Base-by-base conservation (phyloP, 805 yeast species). In the Hanseniaspora lindneri region DNA sequence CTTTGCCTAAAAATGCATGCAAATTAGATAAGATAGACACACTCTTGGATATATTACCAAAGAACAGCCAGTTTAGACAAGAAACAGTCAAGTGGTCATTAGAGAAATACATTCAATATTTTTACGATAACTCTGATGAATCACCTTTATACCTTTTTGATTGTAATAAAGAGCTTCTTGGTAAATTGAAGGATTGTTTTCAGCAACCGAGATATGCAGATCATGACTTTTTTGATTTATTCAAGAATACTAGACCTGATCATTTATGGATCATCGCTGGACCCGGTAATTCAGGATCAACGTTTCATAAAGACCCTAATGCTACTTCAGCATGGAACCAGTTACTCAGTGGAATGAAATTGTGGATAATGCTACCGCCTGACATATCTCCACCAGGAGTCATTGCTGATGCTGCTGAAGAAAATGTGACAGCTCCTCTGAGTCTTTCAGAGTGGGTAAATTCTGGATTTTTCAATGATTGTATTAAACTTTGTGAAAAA, bases 251-350 rank as follows among this genome's bases (percentile, higher is more conserved):
- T 14, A 68, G 96, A 43, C 96, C 96, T 1, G 95, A 87, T 62
- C 81, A 83, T 60, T 74, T 89, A n/a, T 87, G 96, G 96, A 66
- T 87, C 20, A 88, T 88, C 41, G 72, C 83, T 7, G 96, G 96
- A 0, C 87, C 94, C 2, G 69, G 66, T 19, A 64, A 94, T 42
- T 77, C 86, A 7, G 96, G 96, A 0, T 83, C 94, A 1, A 82
- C 94, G 0, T 87, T 86, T 62, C 96, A 87, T 62, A 87, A 88
- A 57, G 96, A 87, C 58, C 96, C 96, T 7, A 87, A 87, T 60
- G 75, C 76, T 39, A 88, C 96, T 0, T 76, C 82, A 44, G 96
- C 96, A 0, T 87, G 96, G 96, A 87, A 87, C 60, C 75, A 88
- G 0, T 77, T 79, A 1, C 62, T 87, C 1, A 67, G 73, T 2